These are phyloP conservation scores for Aureobasidium sp. DNA, from an alignment of 2,329 filamentous ascomycete genomes.

Conservation along the genomic window DNA sequence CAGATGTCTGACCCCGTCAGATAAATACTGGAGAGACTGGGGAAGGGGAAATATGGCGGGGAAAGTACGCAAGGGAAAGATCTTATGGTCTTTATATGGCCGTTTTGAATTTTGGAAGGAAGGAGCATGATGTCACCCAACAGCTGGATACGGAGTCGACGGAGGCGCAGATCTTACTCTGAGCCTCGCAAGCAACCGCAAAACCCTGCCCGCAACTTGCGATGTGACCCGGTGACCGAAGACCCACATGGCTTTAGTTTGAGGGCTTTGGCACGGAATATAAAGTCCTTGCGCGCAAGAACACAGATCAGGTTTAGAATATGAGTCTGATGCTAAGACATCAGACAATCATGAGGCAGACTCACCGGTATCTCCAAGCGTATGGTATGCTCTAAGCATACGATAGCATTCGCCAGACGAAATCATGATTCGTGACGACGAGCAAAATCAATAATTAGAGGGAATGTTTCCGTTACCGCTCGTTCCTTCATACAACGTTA, in stretches of 20 bases:
- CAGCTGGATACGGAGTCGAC: background rate
- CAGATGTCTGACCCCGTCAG: background rate
- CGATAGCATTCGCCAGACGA: background rate
- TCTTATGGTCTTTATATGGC: background rate
- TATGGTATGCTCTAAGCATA: background rate
- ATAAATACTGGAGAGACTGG: background rate
- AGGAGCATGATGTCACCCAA: slow-evolving; percentile 2
- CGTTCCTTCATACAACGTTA: background rate
- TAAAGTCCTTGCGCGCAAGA: background rate
- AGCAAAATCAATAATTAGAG: background rate
- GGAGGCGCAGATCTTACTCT: background rate
- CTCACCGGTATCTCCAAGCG: background rate
- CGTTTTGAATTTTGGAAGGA: background rate
- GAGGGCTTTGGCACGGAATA: background rate
- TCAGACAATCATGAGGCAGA: no score
- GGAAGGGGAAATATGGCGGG: background rate
- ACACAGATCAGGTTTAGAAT: background rate
- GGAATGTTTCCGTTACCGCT: background rate
- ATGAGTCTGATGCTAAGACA: background rate
- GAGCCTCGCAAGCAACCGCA: background rate
- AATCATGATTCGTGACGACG: background rate
- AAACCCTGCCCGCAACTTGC: background rate
- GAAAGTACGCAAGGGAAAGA: background rate
- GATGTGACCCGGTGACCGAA: background rate
- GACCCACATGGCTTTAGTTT: slow-evolving; percentile 2